Percentiles rank a stretch among this genome's conserved stretches.
phyloP scores from a whole-genome alignment of 2,329 filamentous ascomycete species.

The Leptographium galeiforme region DNA sequence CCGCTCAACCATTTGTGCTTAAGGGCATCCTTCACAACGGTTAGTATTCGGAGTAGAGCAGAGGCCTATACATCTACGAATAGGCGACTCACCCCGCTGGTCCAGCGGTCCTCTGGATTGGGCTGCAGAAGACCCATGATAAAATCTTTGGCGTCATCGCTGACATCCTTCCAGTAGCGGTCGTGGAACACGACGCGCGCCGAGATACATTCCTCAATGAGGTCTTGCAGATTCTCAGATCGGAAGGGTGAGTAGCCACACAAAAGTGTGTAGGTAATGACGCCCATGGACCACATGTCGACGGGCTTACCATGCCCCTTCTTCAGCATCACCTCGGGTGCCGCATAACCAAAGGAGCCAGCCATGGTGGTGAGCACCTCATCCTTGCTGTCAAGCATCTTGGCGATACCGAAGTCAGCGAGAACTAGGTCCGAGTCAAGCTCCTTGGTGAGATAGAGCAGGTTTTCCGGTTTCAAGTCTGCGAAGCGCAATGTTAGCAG shows the following conservation, averaged over 20 bases:
- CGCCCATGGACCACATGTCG: conserved; percentile 98
- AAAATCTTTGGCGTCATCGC: conserved; percentile 87
- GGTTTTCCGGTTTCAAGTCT: conserved; percentile 98
- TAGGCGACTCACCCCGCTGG: conserved; percentile 50
- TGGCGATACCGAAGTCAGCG: conserved; percentile 96
- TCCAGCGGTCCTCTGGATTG: conserved; percentile 61
- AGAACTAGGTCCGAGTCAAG: conserved; percentile 74
- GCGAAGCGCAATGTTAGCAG: conserved; percentile 6
- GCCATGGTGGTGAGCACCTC: conserved; percentile 97
- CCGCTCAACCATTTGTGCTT: conserved; percentile 82
- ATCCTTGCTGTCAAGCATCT: conserved; percentile 83
- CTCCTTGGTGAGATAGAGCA: conserved; percentile 77
- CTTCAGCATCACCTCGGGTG: conserved; percentile 96
- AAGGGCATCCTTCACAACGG: conserved; percentile 49
- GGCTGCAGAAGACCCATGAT: conserved; percentile 72
- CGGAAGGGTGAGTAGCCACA: conserved; percentile 98
- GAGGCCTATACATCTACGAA: too few relatives aligned
- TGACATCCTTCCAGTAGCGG: conserved; percentile 97
- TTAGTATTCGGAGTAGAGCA: neutral
- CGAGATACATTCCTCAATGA: conserved; percentile 86
- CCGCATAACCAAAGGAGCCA: conserved; percentile 93
- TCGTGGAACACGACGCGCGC: conserved; percentile 88
- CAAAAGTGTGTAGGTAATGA: conserved; percentile 95
- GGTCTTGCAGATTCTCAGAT: conserved; percentile 80
- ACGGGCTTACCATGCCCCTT: conserved; percentile 95